Evolutionary conservation across 2,329 filamentous ascomycete genomes (phyloP), one percentile per base, ranked within the genome.

Genomic region (Colletotrichum tamarilloi): DNA sequence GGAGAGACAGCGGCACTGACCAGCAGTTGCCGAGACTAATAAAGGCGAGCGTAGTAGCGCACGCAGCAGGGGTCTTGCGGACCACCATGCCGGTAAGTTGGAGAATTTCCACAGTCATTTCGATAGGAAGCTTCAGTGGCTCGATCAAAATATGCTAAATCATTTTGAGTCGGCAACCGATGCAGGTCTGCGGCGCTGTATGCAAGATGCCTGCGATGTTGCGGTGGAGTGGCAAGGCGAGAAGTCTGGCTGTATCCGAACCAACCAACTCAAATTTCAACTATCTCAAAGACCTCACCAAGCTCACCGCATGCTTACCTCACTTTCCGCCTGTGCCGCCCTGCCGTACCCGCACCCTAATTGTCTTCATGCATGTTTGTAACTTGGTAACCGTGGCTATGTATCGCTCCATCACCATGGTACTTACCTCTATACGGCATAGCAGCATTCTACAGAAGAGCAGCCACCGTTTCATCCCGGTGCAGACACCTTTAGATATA

Each of bases 121-220:
- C n/a, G 35, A 22, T 12, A n/a, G 55, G 32, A 49, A 55, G 56
- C 32, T 69, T 35, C 59, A 7, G 55, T 52, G 52, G 49, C 59
- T 35, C 63, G 49, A 32, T 49, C 32, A 14, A 32, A 5, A 46
- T 9, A n/a, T 32, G 12, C 52, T 57, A 22, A 8, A 22, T 52
- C 49, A 6, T 46, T 22, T n/a, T 19, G 59, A 52, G 22, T 19
- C 63, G 30, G 32, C 24, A 19, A 7, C 11, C 32, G n/a, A 56
- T 58, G 67, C 67, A 63, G 32, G 58, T 12, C 16, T 68, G 49
- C 67, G 67, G 67, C 59, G 67, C n/a, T 38, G 16, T 26, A 9
- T 49, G 59, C 52, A 32, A n/a, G 14, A 49, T 63, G 59, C 67
- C 56, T 46, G 60, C 24, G 16, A 60, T 49, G 52, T 59, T 56